These are phyloP conservation scores for Pleurotus sapidus DNA, from an alignment of 768 basidiomycete genomes.

Conservation along the genomic window DNA sequence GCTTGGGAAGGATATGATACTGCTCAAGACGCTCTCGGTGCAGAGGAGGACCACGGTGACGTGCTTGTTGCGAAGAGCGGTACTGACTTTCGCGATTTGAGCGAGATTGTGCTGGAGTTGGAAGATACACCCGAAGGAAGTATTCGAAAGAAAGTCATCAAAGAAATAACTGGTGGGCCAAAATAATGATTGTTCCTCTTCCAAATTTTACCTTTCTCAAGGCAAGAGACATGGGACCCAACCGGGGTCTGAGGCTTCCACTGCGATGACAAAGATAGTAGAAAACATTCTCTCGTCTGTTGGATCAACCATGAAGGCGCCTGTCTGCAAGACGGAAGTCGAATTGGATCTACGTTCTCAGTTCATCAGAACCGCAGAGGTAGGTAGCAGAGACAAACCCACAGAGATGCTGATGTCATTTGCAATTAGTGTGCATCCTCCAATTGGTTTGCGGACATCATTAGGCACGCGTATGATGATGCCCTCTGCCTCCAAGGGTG, in stretches of 20 bases:
- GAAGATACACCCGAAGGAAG: constrained; percentile 57
- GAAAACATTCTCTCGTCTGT: constrained; percentile 66
- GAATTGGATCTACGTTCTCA: constrained; percentile 73
- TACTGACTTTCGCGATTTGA: constrained; percentile 85
- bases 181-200: too few species aligned
- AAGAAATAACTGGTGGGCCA: constrained; percentile 51
- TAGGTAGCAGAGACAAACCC: constrained; percentile 20
- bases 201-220: constrained; percentile 15
- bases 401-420: not conserved
- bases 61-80: constrained; percentile 82
- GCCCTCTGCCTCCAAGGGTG: constrained; percentile 52
- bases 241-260: constrained; percentile 56
- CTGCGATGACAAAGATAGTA: constrained; percentile 54
- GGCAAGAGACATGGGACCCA: constrained; percentile 67
- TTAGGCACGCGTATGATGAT: constrained; percentile 81
- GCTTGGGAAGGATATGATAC: constrained; percentile 67
- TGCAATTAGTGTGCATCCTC: constrained; percentile 55
- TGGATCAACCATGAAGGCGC: constrained; percentile 63
- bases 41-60: constrained; percentile 70
- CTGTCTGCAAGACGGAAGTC: constrained; percentile 69
- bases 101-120: constrained; percentile 68
- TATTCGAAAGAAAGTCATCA: constrained; percentile 64
- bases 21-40: constrained; percentile 51
- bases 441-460: constrained; percentile 86
- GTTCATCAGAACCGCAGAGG: constrained; percentile 74